A percentile compares a stretch with the other conserved stretches of the same genome.
phyloP scores from a whole-genome alignment of 306 rosid species.

The Begonia peltatifolia region DNA sequence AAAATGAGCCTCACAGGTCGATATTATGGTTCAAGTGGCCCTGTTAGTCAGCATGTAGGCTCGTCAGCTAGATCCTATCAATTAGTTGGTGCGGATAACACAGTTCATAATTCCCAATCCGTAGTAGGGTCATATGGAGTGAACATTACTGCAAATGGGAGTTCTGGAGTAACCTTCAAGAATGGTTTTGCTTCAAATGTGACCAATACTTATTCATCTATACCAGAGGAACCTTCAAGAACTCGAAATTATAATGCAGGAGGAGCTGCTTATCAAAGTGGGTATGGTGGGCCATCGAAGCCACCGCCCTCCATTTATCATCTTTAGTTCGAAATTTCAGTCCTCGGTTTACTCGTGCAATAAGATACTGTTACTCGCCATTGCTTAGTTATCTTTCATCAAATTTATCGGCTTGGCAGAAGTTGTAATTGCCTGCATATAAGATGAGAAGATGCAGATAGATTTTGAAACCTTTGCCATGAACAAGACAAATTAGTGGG shows the following conservation, averaged over 20 bases:
- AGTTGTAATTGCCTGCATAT: no score
- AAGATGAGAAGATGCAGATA: no score
- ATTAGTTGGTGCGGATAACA: background rate
- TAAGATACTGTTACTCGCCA: no score
- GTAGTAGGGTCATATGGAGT: constrained; percentile 7
- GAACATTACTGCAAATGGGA: constrained; percentile 9
- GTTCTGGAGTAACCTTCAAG: constrained; percentile 2
- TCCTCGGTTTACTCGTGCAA: no score
- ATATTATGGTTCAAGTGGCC: constrained; percentile 4
- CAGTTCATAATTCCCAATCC: background rate
- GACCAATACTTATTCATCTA: constrained; percentile 6
- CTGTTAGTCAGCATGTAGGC: constrained; percentile 4
- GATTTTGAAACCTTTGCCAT: no score
- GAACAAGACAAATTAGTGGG: no score
- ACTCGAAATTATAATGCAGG: constrained; percentile 6
- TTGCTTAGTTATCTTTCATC: no score
- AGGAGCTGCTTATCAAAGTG: constrained; percentile 8
- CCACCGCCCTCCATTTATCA: constrained; percentile 10
- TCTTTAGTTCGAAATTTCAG: constrained; percentile 4
- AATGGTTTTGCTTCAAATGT: constrained; percentile 4
- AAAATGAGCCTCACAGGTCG: background rate
- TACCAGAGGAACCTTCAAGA: constrained; percentile 4
- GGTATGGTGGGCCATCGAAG: constrained; percentile 7
- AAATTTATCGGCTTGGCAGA: no score
- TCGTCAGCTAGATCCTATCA: constrained; percentile 3